These are phyloP conservation scores for Myxozyma nipponensis DNA, from an alignment of 805 yeast species.

Conservation along the genomic window DNA sequence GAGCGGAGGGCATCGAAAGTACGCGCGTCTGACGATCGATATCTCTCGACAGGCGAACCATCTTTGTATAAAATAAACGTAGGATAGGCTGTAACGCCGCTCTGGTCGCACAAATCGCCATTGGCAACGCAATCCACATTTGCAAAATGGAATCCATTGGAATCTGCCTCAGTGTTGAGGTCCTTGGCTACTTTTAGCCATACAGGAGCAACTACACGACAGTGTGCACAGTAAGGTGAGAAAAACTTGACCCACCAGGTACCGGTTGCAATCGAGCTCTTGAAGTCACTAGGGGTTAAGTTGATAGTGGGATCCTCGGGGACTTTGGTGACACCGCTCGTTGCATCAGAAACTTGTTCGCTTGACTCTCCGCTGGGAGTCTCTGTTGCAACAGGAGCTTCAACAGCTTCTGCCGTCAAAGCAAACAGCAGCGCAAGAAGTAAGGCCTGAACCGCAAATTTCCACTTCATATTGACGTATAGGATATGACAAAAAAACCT, in stretches of 20 bases:
- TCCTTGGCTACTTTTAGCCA: constrained; percentile 67
- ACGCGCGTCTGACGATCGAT: constrained; percentile 12
- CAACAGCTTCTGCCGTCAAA: not conserved
- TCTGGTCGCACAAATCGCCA: constrained; percentile 78
- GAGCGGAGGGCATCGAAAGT: constrained; percentile 15
- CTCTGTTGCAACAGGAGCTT: not conserved
- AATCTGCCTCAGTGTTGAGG: constrained; percentile 46
- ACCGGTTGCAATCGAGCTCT: constrained; percentile 29
- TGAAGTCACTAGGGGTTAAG: constrained; percentile 16
- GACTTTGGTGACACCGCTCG: not conserved
- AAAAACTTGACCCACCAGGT: constrained; percentile 79
- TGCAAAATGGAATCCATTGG: constrained; percentile 51
- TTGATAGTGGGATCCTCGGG: constrained; percentile 12
- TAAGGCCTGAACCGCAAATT: no score
- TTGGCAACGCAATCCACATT: constrained; percentile 83
- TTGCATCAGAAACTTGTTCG: not conserved
- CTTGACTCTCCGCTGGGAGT: not conserved
- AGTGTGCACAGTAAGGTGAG: constrained; percentile 87
- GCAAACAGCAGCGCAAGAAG: no score
- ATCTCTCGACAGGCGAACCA: constrained; percentile 33
- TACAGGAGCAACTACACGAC: constrained; percentile 70
- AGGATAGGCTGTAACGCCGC: constrained; percentile 67
- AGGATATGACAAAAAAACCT: no score
- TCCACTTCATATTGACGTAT: no score
- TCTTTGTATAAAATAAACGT: constrained; percentile 56